These are phyloP conservation scores for Trametopsis cervina DNA, from an alignment of 768 basidiomycete genomes.

Conservation along the genomic window DNA sequence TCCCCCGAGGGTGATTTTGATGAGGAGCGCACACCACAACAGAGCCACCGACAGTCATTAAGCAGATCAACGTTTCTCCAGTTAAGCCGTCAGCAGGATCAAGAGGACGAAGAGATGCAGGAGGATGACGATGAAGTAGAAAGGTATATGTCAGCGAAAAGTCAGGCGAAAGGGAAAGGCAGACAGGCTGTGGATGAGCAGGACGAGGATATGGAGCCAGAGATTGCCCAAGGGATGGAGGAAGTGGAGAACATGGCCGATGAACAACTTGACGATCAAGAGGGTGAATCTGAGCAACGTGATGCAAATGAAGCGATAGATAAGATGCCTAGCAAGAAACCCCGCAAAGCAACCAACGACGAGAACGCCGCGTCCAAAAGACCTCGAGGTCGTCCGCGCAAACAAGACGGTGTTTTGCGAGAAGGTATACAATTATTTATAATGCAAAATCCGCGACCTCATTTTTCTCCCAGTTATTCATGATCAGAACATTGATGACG, in stretches of 20 bases:
- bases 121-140: constrained; percentile 31
- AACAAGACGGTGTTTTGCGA: constrained; percentile 13
- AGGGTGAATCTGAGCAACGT: constrained; percentile 20
- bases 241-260: constrained; percentile 4
- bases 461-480: constrained; percentile 17
- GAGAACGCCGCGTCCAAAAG: constrained; percentile 6
- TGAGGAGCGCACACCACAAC: constrained; percentile 2
- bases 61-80: constrained; percentile 35
- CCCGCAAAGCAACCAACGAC: constrained; percentile 27
- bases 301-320: constrained; percentile 18
- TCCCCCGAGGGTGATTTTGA: constrained; percentile 1
- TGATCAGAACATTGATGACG: constrained; percentile 21
- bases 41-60: constrained; percentile 1
- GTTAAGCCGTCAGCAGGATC: constrained; percentile 26
- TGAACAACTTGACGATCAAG: constrained; percentile 20
- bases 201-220: constrained; percentile 24
- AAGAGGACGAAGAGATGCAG: constrained; percentile 30
- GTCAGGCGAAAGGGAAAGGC: constrained; percentile 18
- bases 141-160: constrained; percentile 7
- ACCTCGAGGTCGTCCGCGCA: constrained; percentile 12
- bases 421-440: constrained; percentile 16
- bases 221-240: constrained; percentile 32
- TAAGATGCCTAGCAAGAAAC: constrained; percentile 23
- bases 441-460: background rate
- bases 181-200: constrained; percentile 15